Percentiles rank a stretch among this genome's conserved stretches.
Evolutionary conservation across 179 eudicot species (phyloP).

Genomic region (Beta macrorhiza): DNA sequence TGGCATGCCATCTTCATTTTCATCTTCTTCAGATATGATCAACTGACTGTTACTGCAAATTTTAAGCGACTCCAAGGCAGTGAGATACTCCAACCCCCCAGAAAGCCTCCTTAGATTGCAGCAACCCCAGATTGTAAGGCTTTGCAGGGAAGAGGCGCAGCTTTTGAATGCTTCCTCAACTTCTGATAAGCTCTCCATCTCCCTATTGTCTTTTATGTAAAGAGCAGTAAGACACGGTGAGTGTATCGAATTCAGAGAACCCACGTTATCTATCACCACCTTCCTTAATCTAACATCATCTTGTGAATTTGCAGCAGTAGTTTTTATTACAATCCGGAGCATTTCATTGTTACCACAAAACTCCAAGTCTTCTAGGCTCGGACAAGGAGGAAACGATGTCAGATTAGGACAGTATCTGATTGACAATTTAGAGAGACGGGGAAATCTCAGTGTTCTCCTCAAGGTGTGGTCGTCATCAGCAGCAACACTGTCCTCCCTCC

Average conservation of each 20-base stretch:
- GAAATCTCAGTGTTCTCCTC: not conserved
- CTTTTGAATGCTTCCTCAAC: not conserved
- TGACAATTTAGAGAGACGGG: constrained; percentile 13
- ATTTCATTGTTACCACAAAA: not conserved
- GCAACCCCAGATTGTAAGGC: not conserved
- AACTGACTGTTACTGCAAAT: not conserved
- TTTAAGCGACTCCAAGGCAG: constrained; percentile 2
- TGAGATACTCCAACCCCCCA: constrained; percentile 17
- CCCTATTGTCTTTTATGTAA: fast-evolving
- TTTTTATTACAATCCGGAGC: not conserved
- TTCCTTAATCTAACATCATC: not conserved
- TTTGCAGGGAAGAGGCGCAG: not conserved
- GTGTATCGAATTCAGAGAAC: not conserved
- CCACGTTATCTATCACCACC: not conserved
- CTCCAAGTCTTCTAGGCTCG: constrained; percentile 1
- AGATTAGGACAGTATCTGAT: not conserved
- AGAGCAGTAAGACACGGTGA: not conserved
- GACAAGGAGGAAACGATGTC: constrained; percentile 18
- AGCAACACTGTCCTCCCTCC: not conserved
- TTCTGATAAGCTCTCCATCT: not conserved
- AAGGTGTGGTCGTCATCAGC: constrained; percentile 9
- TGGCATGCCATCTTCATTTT: not conserved
- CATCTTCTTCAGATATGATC: not conserved
- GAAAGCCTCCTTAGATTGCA: not conserved
- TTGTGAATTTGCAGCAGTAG: not conserved